These are phyloP conservation scores for Trichoderma polysporum DNA, from an alignment of 2,329 filamentous ascomycete species.

Conservation along the genomic window DNA sequence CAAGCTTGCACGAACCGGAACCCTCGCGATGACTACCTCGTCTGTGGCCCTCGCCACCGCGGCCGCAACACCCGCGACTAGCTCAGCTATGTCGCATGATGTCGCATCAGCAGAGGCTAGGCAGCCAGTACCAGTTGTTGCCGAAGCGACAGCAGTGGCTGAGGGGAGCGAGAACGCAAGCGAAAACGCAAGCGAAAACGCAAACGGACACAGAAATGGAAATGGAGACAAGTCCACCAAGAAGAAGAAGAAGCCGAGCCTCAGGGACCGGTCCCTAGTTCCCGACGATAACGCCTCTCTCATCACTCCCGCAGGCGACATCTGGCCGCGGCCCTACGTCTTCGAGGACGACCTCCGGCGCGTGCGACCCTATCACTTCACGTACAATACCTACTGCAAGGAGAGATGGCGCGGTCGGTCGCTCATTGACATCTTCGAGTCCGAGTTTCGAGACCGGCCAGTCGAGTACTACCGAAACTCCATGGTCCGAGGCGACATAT, in stretches of 20 bases:
- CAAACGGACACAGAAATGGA: neutral
- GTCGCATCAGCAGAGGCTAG: neutral
- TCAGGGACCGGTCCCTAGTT: slow-evolving; percentile 16
- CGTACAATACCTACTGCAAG: slow-evolving; percentile 94
- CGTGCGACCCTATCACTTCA: slow-evolving; percentile 84
- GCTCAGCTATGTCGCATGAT: neutral
- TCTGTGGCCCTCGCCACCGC: slow-evolving; percentile 7
- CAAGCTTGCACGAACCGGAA: slow-evolving; percentile 17
- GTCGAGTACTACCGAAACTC: slow-evolving; percentile 83
- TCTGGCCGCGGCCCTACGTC: slow-evolving; percentile 69
- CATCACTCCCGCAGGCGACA: slow-evolving; percentile 37
- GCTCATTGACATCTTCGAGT: slow-evolving; percentile 82
- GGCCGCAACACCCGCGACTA: slow-evolving; percentile 18
- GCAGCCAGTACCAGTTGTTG: neutral
- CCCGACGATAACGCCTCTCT: slow-evolving; percentile 29
- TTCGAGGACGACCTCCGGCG: slow-evolving; percentile 80
- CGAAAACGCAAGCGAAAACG: neutral
- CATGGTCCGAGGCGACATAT: slow-evolving; percentile 76
- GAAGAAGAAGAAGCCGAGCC: slow-evolving; percentile 12
- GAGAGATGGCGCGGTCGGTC: slow-evolving; percentile 83
- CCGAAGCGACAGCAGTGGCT: neutral
- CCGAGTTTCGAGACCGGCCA: slow-evolving; percentile 88
- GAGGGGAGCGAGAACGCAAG: neutral
- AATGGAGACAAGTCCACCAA: slow-evolving; percentile 1
- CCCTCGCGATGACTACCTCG: slow-evolving; percentile 22